Percentiles rank a stretch among this genome's conserved stretches.
These are phyloP conservation scores for Saturnispora halmiae DNA, from an alignment of 805 yeast genomes.

Conservation along the genomic window DNA sequence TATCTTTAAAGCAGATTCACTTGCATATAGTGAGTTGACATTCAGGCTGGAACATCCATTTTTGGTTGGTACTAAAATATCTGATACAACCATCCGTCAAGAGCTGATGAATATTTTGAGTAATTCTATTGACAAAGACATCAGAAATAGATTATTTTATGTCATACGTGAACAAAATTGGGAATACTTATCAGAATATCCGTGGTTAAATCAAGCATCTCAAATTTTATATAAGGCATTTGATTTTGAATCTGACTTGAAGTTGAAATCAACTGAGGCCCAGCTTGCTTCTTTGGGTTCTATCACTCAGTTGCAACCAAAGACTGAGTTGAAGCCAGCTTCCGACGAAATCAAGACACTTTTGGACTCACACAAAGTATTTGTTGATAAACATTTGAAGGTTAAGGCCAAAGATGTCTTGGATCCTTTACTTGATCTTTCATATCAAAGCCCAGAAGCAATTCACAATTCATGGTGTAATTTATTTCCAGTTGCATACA, in stretches of 20 bases:
- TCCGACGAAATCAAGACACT: slow-evolving; percentile 15
- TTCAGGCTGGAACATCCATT: slow-evolving; percentile 96
- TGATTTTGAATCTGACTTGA: slow-evolving; percentile 40
- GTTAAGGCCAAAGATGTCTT: slow-evolving; percentile 54
- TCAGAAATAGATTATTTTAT: slow-evolving; percentile 72
- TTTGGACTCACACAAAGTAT: slow-evolving; percentile 20
- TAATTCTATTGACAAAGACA: slow-evolving; percentile 66
- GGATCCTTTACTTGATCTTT: slow-evolving; percentile 67
- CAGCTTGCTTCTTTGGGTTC: slow-evolving; percentile 44
- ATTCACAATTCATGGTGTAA: slow-evolving; percentile 78
- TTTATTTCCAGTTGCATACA: slow-evolving; percentile 73
- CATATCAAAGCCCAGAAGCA: slow-evolving; percentile 71
- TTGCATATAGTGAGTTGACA: slow-evolving; percentile 79
- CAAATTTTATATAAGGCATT: slow-evolving; percentile 78
- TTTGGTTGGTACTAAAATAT: slow-evolving; percentile 81
- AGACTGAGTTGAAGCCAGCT: slow-evolving; percentile 10
- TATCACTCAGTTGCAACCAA: slow-evolving; percentile 30
- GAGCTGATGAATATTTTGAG: slow-evolving; percentile 73
- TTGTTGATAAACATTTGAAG: slow-evolving; percentile 20
- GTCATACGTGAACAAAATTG: slow-evolving; percentile 93
- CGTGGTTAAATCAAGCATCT: slow-evolving; percentile 91
- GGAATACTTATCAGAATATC: slow-evolving; percentile 89
- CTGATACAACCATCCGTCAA: slow-evolving; percentile 64
- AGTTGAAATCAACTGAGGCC: slow-evolving; percentile 39
- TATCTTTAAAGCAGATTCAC: slow-evolving; percentile 70